Evolutionary conservation across 768 basidiomycete species (phyloP).

Genomic region (Suillus brevipes): DNA sequence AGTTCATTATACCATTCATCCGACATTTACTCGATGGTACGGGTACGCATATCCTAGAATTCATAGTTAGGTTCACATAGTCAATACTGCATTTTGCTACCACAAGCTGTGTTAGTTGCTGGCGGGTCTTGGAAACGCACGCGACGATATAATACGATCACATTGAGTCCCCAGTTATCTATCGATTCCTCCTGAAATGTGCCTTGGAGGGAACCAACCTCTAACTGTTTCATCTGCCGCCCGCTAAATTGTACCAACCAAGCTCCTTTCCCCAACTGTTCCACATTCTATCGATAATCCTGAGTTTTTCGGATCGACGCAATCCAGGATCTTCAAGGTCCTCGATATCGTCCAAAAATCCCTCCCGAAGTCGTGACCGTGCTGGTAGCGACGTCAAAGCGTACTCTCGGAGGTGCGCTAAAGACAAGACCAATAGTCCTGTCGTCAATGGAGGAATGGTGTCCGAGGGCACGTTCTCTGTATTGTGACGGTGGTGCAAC

Average conservation of each 20-base stretch:
- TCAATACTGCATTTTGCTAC: background rate
- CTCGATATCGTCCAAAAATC: constrained; percentile 82
- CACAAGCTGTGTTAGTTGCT: background rate
- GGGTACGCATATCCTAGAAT: constrained; percentile 3
- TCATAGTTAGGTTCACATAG: background rate
- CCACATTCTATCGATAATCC: constrained; percentile 86
- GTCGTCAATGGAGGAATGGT: constrained; percentile 55
- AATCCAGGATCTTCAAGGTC: constrained; percentile 79
- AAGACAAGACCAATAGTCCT: constrained; percentile 71
- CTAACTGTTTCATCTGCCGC: constrained; percentile 2
- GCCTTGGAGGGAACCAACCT: background rate
- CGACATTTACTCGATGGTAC: constrained; percentile 20
- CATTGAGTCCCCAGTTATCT: background rate
- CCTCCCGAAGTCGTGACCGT: constrained; percentile 63
- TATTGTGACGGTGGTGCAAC: constrained; percentile 17
- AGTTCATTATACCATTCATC: constrained; percentile 39
- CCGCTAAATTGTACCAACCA: constrained; percentile 51
- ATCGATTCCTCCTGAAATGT: background rate
- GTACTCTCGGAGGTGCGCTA: constrained; percentile 65
- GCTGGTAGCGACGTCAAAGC: constrained; percentile 57
- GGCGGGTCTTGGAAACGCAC: background rate
- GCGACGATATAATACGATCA: background rate
- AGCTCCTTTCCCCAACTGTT: constrained; percentile 75
- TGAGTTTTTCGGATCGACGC: constrained; percentile 68
- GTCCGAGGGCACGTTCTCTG: constrained; percentile 16